These are phyloP conservation scores for Aspergillus calidoustus DNA, from an alignment of 2,329 filamentous ascomycete genomes.

Conservation along the genomic window DNA sequence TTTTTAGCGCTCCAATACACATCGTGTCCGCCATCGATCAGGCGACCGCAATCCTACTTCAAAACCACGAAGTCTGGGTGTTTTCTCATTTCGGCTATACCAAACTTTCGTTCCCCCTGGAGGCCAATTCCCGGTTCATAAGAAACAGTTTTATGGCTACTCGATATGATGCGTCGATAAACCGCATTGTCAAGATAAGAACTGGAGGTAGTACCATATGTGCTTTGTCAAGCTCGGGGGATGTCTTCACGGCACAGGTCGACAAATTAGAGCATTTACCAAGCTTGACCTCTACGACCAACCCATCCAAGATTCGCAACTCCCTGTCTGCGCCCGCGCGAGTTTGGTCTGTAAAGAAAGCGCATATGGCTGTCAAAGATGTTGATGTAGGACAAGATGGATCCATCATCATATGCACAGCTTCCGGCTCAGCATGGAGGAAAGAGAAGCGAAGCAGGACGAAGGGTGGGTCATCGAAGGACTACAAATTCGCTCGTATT, in stretches of 20 bases:
- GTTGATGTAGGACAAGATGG: conserved; percentile 90
- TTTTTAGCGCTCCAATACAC: conserved; percentile 73
- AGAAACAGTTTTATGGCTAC: conserved; percentile 68
- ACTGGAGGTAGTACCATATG: conserved; percentile 91
- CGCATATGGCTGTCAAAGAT: conserved; percentile 80
- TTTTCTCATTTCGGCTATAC: conserved; percentile 97
- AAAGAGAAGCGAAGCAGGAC: conserved; percentile 81
- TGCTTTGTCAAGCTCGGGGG: conserved; percentile 80
- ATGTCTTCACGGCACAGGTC: conserved; percentile 83
- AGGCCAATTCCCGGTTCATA: conserved; percentile 71
- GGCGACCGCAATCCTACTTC: conserved; percentile 82
- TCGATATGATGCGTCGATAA: conserved; percentile 66
- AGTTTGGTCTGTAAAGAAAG: conserved; percentile 88
- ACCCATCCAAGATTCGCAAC: conserved; percentile 85
- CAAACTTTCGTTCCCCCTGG: conserved; percentile 81
- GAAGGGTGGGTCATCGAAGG: conserved; percentile 76
- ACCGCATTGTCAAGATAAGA: conserved; percentile 75
- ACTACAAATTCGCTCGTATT: conserved; percentile 94
- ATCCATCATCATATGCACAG: conserved; percentile 90
- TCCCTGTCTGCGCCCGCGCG: conserved; percentile 78
- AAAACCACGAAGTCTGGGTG: conserved; percentile 87
- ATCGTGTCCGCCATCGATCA: conserved; percentile 88
- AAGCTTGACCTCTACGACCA: conserved; percentile 77
- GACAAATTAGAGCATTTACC: conserved; percentile 68
- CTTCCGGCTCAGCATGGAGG: conserved; percentile 91